Evolutionary conservation across 306 rosid species (phyloP), one percentile per base, ranked within the genome.

Genomic region (Vigna mungo): DNA sequence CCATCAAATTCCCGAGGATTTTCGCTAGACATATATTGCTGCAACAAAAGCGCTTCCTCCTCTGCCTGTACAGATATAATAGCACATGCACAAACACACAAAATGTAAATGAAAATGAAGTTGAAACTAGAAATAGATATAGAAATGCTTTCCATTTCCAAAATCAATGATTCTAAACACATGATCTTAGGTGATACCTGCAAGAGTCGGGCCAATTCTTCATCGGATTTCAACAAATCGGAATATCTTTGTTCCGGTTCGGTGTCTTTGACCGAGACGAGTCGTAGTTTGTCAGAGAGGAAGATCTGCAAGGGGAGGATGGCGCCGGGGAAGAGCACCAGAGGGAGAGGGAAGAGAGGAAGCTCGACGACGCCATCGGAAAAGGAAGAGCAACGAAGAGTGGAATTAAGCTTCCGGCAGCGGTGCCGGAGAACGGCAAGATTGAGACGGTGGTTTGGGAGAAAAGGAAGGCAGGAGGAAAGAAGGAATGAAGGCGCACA

Each of bases 1-100:
- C 17, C 14, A 89, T 88, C 88, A 81, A 90, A 84, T 15, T 52
- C 16, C 30, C 68, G 77, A 52, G 76, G 34, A 81, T 85, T 77
- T 80, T 74, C 71, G 2, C 25, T 72, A 1, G 82, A 91, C 62
- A 78, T 80, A 63, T 71, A 84, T 81, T 79, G 91, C 94, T 87
- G 88, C 67, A 85, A 74, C 91, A 85, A 55, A 36, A 89, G 90
- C 48, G 83, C 94, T 39, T 89, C 96, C 81, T 91, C 93, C 90
- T 92, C 94, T 9, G 86, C 92, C 96, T 82, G 65, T 2, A 46
- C 34, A 65, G 3, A 73, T 9, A 39, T 18, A 52, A 21, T 4
- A 56, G 23, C 15, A 37, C 14, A 75, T 15, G 23, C 7, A 68
- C 5, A 21, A 71, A 36, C 37, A 34, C 37, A 34, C 37, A 49